phyloP scores from a whole-genome alignment of 164 flowering plant genomes.

The Pachysandra terminalis region DNA sequence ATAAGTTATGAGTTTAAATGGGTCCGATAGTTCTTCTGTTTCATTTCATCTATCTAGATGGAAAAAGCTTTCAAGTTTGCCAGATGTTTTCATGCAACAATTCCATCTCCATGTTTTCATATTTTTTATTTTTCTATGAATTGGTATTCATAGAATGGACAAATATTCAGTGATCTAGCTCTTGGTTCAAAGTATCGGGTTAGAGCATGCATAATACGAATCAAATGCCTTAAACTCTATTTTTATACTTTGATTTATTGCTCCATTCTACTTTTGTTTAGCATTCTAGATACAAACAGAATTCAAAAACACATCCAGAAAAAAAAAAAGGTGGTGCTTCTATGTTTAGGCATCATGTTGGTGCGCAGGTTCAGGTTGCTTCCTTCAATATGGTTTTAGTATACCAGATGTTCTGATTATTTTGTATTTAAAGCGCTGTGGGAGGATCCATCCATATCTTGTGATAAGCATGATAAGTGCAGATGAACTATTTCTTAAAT shows the following conservation, averaged over 20 bases:
- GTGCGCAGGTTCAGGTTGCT: no score
- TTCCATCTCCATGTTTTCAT: neutral
- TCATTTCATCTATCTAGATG: no score
- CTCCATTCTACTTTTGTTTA: neutral
- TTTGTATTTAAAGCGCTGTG: neutral
- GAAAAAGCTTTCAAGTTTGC: no score
- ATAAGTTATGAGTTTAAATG: no score
- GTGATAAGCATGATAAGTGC: no score
- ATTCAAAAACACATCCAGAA: no score
- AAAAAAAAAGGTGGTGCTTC: no score
- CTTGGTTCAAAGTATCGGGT: neutral
- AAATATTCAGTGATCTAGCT: neutral
- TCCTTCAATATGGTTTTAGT: neutral
- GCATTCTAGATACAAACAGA: neutral
- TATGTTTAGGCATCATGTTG: no score
- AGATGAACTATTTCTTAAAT: no score
- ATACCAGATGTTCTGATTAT: neutral
- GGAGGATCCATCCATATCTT: neutral
- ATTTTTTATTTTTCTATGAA: no score
- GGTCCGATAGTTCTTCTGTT: no score
- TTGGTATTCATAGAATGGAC: neutral
- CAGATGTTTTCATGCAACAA: no score
- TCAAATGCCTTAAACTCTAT: neutral
- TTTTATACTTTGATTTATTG: neutral
- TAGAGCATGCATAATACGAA: neutral